Conservation (phyloP, 768 basidiomycete species). For the Naganishia vaughanmartiniae region DNA sequence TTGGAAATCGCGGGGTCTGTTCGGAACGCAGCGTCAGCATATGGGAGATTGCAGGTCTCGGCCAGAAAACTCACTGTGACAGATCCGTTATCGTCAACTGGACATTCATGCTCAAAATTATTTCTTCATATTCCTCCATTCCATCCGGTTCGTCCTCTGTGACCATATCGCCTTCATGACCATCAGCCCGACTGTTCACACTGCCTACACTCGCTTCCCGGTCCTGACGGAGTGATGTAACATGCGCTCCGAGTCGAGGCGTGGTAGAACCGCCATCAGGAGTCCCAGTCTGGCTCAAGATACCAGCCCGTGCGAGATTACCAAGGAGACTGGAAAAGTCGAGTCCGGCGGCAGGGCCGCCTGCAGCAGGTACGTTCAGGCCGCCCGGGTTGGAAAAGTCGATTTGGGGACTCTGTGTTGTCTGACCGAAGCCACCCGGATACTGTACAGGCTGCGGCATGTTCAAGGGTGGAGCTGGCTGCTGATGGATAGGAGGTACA, state of each 20-base stretch:
- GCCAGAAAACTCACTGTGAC: constrained; percentile 36
- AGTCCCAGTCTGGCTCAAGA: constrained; percentile 9
- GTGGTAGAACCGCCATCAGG: not conserved
- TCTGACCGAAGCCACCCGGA: not conserved
- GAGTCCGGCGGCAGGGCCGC: not conserved
- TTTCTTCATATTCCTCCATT: constrained; percentile 46
- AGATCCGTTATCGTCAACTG: constrained; percentile 39
- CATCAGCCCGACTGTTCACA: constrained; percentile 2
- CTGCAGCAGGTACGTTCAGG: not conserved
- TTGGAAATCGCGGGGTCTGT: constrained; percentile 29
- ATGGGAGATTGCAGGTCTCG: too few species aligned
- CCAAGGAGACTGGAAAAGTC: constrained; percentile 20
- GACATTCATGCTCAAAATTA: constrained; percentile 44
- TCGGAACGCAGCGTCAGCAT: not conserved
- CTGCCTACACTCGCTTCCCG: constrained; percentile 28
- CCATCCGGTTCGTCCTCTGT: constrained; percentile 30
- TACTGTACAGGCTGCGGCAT: not conserved
- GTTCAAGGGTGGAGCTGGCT: not conserved
- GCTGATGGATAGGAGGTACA: constrained; percentile 10
- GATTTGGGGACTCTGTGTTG: not conserved
- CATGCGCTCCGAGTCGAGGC: not conserved
- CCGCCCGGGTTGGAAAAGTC: not conserved
- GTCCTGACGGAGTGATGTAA: not conserved
- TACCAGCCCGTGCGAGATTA: constrained; percentile 10
- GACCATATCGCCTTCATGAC: constrained; percentile 3